Conservation (phyloP, 2,329 filamentous ascomycete genomes). For the Monosporascus sp. region DNA sequence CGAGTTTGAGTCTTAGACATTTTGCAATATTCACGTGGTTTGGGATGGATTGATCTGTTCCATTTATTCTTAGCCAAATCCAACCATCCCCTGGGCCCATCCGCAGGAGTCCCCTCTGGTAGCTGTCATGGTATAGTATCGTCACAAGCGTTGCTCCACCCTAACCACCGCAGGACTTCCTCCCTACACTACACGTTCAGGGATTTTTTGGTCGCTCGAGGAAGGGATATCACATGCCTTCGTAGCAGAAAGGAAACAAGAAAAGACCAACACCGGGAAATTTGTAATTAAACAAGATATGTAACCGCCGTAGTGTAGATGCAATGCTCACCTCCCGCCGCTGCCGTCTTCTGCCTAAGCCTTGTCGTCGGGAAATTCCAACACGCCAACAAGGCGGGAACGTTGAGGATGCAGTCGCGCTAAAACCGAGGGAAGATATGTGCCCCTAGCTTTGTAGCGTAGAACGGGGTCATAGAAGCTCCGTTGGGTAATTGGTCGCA, state of each 20-base stretch:
- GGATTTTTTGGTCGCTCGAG: constrained; percentile 20
- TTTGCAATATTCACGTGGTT: neutral
- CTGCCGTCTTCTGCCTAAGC: constrained; percentile 16
- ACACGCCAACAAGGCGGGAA: constrained; percentile 15
- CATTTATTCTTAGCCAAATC: constrained; percentile 4
- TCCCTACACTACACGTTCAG: constrained; percentile 3
- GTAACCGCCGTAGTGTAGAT: constrained; percentile 35
- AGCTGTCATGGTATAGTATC: constrained; percentile 2
- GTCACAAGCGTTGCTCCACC: constrained; percentile 2
- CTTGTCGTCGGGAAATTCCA: constrained; percentile 17
- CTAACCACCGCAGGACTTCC: neutral
- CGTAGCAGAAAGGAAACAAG: constrained; percentile 20
- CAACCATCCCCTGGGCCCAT: constrained; percentile 1
- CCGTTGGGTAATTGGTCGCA: constrained; percentile 20
- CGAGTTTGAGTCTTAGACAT: neutral
- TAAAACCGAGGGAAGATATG: constrained; percentile 17
- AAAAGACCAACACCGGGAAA: constrained; percentile 23
- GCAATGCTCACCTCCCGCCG: constrained; percentile 17
- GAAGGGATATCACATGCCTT: constrained; percentile 17
- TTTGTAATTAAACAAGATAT: constrained; percentile 51
- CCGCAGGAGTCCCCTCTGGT: neutral
- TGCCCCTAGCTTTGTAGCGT: constrained; percentile 16
- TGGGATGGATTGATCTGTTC: constrained; percentile 2
- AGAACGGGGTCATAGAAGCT: constrained; percentile 25
- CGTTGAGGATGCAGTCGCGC: constrained; percentile 13